These are phyloP conservation scores for Corchorus capsularis DNA, from an alignment of 345 rosid species.

Conservation along the genomic window DNA sequence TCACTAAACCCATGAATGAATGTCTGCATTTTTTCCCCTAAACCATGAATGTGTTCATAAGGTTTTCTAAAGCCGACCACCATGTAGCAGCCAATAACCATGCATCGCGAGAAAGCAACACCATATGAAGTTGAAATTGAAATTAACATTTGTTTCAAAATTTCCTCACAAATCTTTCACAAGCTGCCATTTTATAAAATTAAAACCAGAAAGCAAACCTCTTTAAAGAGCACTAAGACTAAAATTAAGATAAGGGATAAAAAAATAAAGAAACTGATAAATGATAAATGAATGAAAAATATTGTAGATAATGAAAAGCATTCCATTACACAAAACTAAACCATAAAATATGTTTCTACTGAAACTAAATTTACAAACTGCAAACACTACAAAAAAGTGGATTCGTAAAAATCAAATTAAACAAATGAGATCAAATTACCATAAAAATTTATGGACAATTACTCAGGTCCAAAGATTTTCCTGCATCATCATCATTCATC, in stretches of 20 bases:
- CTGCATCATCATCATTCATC: too few species aligned
- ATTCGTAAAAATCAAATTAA: too few species aligned
- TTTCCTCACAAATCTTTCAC: background rate
- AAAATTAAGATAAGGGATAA: background rate
- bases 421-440: too few species aligned
- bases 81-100: too few species aligned
- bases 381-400: constrained; percentile 17
- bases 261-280: background rate
- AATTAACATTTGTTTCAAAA: background rate
- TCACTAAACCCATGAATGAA: too few species aligned
- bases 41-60: too few species aligned
- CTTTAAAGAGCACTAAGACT: background rate
- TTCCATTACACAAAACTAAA: constrained; percentile 18
- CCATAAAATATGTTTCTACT: constrained; percentile 11
- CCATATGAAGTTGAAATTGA: background rate
- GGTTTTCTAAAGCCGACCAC: too few species aligned
- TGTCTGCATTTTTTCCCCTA: too few species aligned
- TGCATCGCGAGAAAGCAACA: too few species aligned
- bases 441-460: too few species aligned
- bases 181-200: too few species aligned
- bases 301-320: constrained; percentile 1
- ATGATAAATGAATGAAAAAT: background rate
- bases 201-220: background rate
- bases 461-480: too few species aligned
- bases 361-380: constrained; percentile 21